Evolutionary conservation across 2,329 filamentous ascomycete genomes (phyloP).

Genomic region (Xylaria sp.): DNA sequence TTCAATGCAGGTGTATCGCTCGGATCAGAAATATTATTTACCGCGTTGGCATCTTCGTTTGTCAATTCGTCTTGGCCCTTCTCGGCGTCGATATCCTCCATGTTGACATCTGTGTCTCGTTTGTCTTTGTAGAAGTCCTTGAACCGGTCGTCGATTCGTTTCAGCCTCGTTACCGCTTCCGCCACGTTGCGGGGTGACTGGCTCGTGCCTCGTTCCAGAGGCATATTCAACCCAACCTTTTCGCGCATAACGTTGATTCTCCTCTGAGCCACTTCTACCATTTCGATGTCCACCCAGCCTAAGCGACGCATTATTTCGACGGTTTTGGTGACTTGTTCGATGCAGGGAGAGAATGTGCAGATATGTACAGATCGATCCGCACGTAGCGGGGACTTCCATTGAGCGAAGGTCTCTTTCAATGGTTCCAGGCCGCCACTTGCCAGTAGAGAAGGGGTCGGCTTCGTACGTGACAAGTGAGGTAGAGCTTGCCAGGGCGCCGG

Average conservation of each 20-base stretch:
- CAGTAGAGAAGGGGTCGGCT: constrained; percentile 42
- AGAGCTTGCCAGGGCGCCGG: constrained; percentile 83
- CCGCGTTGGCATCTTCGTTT: constrained; percentile 39
- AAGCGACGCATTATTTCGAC: constrained; percentile 78
- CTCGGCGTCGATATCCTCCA: constrained; percentile 46
- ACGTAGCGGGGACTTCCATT: constrained; percentile 69
- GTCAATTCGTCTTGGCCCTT: constrained; percentile 38
- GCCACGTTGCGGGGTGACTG: constrained; percentile 74
- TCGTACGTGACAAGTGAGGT: constrained; percentile 70
- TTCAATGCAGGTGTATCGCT: constrained; percentile 47
- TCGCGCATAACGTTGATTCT: constrained; percentile 84
- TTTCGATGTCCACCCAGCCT: constrained; percentile 90
- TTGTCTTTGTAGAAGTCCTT: constrained; percentile 63
- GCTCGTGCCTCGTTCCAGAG: constrained; percentile 72
- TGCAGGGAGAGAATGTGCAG: constrained; percentile 95
- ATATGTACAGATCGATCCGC: constrained; percentile 75
- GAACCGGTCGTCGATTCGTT: constrained; percentile 73
- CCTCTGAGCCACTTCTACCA: constrained; percentile 85
- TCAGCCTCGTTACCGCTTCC: constrained; percentile 76
- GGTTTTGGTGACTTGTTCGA: constrained; percentile 91
- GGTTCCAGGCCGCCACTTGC: constrained; percentile 28
- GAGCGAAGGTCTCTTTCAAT: constrained; percentile 28
- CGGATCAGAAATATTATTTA: constrained; percentile 33
- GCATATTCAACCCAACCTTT: constrained; percentile 71
- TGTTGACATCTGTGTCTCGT: constrained; percentile 44